Evolutionary conservation across 768 basidiomycete genomes (phyloP).

Genomic region (Guyanaporus albipodus): DNA sequence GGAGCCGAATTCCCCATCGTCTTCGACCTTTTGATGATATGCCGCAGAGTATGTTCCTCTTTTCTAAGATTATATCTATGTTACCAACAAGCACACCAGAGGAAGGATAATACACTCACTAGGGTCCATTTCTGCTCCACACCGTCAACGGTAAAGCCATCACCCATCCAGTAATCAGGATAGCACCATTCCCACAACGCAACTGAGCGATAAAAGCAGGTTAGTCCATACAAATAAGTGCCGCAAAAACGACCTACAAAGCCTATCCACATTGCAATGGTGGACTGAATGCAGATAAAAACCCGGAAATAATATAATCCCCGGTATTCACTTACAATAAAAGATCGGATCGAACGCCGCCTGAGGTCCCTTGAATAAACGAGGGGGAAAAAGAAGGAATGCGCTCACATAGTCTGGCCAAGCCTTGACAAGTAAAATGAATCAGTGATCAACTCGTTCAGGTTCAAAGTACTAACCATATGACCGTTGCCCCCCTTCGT

Average conservation of each 20-base stretch:
- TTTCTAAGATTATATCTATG: slow-evolving; percentile 7
- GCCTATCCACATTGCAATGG: slow-evolving; percentile 23
- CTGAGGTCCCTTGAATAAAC: no score
- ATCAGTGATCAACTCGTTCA: not conserved
- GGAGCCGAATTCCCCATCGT: slow-evolving; percentile 15
- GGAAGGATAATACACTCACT: slow-evolving; percentile 5
- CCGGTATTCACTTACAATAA: slow-evolving; percentile 14
- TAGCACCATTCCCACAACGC: slow-evolving; percentile 32
- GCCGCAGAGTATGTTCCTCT: slow-evolving; percentile 21
- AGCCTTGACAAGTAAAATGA: slow-evolving; percentile 6
- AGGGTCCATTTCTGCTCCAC: slow-evolving; percentile 20
- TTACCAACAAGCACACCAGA: not conserved
- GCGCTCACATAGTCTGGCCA: slow-evolving; percentile 23
- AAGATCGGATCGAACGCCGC: slow-evolving; percentile 26
- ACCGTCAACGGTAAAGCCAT: slow-evolving; percentile 16
- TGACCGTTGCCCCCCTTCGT: slow-evolving; percentile 25
- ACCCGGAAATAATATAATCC: not conserved
- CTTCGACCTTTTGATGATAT: slow-evolving; percentile 21
- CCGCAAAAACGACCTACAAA: slow-evolving; percentile 10
- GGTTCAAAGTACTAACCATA: slow-evolving; percentile 18
- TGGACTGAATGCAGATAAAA: slow-evolving; percentile 18
- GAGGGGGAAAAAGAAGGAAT: no score
- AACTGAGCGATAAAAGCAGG: slow-evolving; percentile 5
- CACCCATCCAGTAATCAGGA: slow-evolving; percentile 26
- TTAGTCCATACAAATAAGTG: not conserved